Evolutionary conservation across 805 yeast species (phyloP).

Genomic region (Brettanomyces naardenensis): DNA sequence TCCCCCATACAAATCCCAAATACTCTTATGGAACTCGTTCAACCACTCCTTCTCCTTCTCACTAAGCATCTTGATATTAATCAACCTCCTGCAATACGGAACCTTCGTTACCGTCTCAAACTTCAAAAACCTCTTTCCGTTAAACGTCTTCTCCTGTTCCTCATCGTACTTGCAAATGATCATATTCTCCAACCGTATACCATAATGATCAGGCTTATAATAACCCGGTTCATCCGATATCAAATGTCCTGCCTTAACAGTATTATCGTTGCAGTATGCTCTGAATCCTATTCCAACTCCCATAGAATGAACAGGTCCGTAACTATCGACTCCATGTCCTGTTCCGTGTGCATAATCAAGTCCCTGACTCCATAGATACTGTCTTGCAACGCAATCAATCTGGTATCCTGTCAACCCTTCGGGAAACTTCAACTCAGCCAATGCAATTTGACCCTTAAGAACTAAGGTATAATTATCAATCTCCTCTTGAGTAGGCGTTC

Average conservation of each 20-base stretch:
- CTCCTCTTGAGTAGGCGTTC: conserved; percentile 38
- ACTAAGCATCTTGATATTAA: conserved; percentile 35
- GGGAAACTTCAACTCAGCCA: conserved; percentile 44
- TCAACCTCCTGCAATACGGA: conserved; percentile 48
- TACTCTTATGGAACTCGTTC: conserved; percentile 37
- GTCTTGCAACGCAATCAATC: conserved; percentile 52
- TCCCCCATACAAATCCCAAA: conserved; percentile 36
- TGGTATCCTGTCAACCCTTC: conserved; percentile 45
- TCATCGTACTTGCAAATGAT: conserved; percentile 38
- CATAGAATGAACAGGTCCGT: conserved; percentile 54
- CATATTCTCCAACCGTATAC: conserved; percentile 48
- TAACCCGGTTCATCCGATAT: conserved; percentile 58
- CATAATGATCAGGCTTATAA: conserved; percentile 52
- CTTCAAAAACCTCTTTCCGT: conserved; percentile 36
- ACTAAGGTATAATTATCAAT: conserved; percentile 46
- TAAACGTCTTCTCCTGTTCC: conserved; percentile 18
- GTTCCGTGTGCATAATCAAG: conserved; percentile 59
- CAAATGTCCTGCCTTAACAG: conserved; percentile 45
- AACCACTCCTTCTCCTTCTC: conserved; percentile 42
- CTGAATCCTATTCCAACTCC: conserved; percentile 57
- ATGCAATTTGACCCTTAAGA: conserved; percentile 47
- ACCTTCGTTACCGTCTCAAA: conserved; percentile 52
- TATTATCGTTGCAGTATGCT: conserved; percentile 36
- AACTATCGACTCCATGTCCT: conserved; percentile 59
- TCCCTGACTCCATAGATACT: conserved; percentile 47